phyloP scores from a whole-genome alignment of 1,284 basidiomycete species.

The Leccinum variabile region DNA sequence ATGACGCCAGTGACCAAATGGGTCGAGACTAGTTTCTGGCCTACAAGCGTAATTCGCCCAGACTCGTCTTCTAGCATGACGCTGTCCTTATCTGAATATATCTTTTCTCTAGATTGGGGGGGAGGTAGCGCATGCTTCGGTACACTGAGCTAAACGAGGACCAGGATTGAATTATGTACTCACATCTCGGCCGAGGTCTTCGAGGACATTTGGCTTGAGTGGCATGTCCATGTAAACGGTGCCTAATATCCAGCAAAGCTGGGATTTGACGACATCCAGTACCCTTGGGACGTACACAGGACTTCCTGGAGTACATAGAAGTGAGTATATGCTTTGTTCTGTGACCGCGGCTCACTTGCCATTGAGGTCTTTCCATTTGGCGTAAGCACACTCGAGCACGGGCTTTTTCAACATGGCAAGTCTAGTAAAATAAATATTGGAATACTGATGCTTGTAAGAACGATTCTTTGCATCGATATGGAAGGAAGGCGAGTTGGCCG shows the following conservation, averaged over 20 bases:
- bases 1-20: slow-evolving; percentile 89
- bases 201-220: slow-evolving; percentile 94
- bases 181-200: slow-evolving; percentile 92
- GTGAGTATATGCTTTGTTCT: slow-evolving; percentile 15
- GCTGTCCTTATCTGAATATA: slow-evolving; percentile 76
- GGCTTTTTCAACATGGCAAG: slow-evolving; percentile 62
- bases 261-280: slow-evolving; percentile 83
- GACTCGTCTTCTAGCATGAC: slow-evolving; percentile 95
- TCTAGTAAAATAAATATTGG: slow-evolving; percentile 89
- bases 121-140: slow-evolving; percentile 84
- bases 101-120: slow-evolving; percentile 73
- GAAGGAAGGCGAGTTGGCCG: slow-evolving; percentile 54
- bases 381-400: slow-evolving; percentile 64
- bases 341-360: slow-evolving; percentile 16
- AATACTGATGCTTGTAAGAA: slow-evolving; percentile 86
- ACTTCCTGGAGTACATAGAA: slow-evolving; percentile 45
- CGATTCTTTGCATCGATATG: slow-evolving; percentile 52
- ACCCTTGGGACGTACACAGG: slow-evolving; percentile 82
- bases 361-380: slow-evolving; percentile 62
- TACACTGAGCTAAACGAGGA: slow-evolving; percentile 4
- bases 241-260: slow-evolving; percentile 89
- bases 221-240: slow-evolving; percentile 99
- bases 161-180: slow-evolving; percentile 32
- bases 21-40: slow-evolving; percentile 56
- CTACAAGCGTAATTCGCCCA: slow-evolving; percentile 87